A percentile compares a stretch with the other conserved stretches of the same genome.
These are phyloP conservation scores for Halophytophthora batemanensis DNA, from an alignment of 352 stramenopile genomes.

Conservation along the genomic window DNA sequence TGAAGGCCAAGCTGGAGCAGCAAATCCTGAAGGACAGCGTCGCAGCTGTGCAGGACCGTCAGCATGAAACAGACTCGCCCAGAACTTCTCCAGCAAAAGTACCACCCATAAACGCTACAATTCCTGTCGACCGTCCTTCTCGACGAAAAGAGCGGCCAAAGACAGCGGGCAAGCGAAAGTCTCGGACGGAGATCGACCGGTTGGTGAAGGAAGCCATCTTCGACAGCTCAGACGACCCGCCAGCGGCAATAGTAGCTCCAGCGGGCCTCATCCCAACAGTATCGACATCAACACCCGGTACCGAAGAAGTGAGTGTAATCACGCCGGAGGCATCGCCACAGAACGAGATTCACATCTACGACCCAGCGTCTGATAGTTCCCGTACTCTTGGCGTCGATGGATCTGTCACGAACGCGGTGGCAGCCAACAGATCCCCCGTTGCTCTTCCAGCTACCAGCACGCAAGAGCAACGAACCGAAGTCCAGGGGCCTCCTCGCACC, in stretches of 20 bases:
- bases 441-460: too few relatives aligned
- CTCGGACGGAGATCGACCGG: conserved; percentile 12
- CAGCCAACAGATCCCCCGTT: too few relatives aligned
- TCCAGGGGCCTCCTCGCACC: background rate
- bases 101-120: background rate
- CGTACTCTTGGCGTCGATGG: too few relatives aligned
- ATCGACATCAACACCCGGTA: background rate
- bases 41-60: conserved; percentile 1
- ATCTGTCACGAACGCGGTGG: too few relatives aligned
- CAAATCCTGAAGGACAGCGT: conserved; percentile 66
- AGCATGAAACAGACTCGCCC: background rate
- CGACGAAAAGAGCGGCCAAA: conserved; percentile 8
- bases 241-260: background rate
- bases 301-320: background rate
- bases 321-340: too few relatives aligned
- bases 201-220: conserved; percentile 1
- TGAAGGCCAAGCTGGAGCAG: conserved; percentile 59
- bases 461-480: background rate
- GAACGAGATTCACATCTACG: too few relatives aligned
- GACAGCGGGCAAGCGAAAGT: conserved; percentile 7
- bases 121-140: background rate
- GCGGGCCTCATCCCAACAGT: background rate
- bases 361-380: too few relatives aligned
- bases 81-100: background rate
- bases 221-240: conserved; percentile 1